Percentiles rank a stretch among this genome's conserved stretches.
Evolutionary conservation across 2,329 filamentous ascomycete genomes (phyloP).

Genomic region (Clonostachys sp.): DNA sequence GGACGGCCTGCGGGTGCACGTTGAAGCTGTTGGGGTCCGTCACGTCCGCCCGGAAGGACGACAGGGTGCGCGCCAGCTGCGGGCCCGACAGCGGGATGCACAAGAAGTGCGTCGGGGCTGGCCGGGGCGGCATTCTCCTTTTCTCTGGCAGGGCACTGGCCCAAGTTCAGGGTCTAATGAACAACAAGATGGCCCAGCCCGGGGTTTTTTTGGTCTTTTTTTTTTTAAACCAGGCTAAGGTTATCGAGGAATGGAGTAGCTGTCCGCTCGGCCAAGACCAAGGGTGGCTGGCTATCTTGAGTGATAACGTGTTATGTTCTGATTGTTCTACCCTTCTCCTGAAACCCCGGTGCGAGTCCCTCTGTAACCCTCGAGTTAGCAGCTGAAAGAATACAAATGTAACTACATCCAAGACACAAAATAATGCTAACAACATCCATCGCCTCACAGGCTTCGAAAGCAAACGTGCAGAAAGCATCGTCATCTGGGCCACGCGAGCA

Average conservation of each 20-base stretch:
- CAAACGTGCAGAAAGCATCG: no score
- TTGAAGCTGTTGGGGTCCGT: not conserved
- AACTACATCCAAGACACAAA: no score
- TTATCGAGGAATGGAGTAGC: not conserved
- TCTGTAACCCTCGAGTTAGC: no score
- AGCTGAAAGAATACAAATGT: no score
- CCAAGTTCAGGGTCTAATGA: not conserved
- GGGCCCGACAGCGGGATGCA: conserved; percentile 67
- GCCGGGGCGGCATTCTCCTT: conserved; percentile 5
- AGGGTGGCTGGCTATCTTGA: not conserved
- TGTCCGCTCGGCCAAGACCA: not conserved
- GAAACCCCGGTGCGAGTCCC: no score
- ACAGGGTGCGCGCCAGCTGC: conserved; percentile 60
- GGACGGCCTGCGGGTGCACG: conserved; percentile 63
- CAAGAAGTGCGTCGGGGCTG: conserved; percentile 67
- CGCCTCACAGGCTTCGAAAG: no score
- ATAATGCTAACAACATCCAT: no score
- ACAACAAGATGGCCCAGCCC: not conserved
- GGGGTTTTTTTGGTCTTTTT: no score
- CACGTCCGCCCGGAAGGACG: conserved; percentile 57
- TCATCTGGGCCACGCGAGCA: no score
- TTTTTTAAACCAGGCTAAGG: not conserved
- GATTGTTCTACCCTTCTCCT: no score
- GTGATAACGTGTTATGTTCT: not conserved
- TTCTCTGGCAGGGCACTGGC: no score